Evolutionary conservation across 2,329 filamentous ascomycete genomes (phyloP).

Genomic region (Aspergillaceae sp.): DNA sequence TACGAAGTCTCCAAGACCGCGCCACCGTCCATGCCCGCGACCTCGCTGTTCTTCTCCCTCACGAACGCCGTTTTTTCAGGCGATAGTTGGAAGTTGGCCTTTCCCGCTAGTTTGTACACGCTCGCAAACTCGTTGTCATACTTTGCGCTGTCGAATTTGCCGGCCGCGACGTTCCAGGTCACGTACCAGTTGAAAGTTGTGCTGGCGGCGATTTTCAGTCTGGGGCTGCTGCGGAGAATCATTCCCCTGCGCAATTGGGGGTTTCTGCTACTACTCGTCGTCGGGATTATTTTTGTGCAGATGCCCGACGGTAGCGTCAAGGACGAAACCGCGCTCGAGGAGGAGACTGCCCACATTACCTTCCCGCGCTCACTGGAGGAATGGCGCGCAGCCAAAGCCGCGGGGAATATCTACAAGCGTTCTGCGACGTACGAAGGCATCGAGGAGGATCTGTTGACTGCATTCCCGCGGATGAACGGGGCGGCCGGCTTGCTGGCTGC

Average conservation of each 20-base stretch:
- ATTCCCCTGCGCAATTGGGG: slow-evolving; percentile 70
- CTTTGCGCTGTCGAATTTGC: slow-evolving; percentile 79
- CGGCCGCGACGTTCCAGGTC: slow-evolving; percentile 87
- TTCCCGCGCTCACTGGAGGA: slow-evolving; percentile 75
- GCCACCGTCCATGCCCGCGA: slow-evolving; percentile 69
- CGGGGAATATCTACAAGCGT: slow-evolving; percentile 51
- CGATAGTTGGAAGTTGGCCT: slow-evolving; percentile 89
- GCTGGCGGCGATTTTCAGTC: slow-evolving; percentile 78
- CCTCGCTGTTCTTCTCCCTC: slow-evolving; percentile 70
- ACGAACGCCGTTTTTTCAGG: slow-evolving; percentile 73
- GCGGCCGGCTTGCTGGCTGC: slow-evolving; percentile 72
- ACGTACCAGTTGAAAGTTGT: slow-evolving; percentile 93
- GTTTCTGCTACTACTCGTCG: slow-evolving; percentile 66
- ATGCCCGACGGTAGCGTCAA: slow-evolving; percentile 54
- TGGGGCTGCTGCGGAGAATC: slow-evolving; percentile 62
- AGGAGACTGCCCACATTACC: slow-evolving; percentile 55
- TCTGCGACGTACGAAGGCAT: slow-evolving; percentile 91
- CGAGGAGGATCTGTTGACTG: slow-evolving; percentile 49
- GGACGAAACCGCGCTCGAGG: slow-evolving; percentile 44
- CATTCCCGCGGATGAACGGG: slow-evolving; percentile 59
- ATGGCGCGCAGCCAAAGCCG: slow-evolving; percentile 50
- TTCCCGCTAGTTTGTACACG: slow-evolving; percentile 82
- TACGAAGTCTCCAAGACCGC: slow-evolving; percentile 75
- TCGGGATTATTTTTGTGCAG: slow-evolving; percentile 79
- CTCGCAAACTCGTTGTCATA: slow-evolving; percentile 92